These are phyloP conservation scores for Rhytidhysteron rufulum DNA, from an alignment of 2,329 filamentous ascomycete genomes.

Conservation along the genomic window DNA sequence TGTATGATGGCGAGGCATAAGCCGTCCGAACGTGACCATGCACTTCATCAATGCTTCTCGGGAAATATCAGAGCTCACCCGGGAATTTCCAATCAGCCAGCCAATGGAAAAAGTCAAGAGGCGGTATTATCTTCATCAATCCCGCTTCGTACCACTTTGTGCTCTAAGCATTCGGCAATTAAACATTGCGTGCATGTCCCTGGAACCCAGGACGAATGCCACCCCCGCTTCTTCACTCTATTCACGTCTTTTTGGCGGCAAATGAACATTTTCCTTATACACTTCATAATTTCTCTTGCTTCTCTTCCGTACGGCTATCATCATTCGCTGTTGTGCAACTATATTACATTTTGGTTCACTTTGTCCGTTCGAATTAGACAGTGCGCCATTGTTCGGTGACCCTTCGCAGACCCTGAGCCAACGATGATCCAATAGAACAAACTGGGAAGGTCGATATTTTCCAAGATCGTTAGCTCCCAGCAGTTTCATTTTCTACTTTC, in stretches of 20 bases:
- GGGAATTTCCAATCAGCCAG: conserved; percentile 12
- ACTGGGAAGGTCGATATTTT: too few species aligned
- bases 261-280: neutral
- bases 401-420: too few species aligned
- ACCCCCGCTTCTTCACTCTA: neutral
- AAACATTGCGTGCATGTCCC: conserved; percentile 6
- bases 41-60: conserved; percentile 13
- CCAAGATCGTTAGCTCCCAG: too few species aligned
- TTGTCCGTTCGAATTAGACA: too few species aligned
- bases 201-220: conserved; percentile 7
- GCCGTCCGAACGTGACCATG: conserved; percentile 7
- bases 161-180: conserved; percentile 13
- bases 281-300: neutral
- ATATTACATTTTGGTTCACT: too few species aligned
- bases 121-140: conserved; percentile 2
- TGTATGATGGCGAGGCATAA: too few species aligned
- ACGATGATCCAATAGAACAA: too few species aligned
- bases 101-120: conserved; percentile 7
- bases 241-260: neutral
- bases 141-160: conserved; percentile 7
- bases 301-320: too few species aligned
- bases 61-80: conserved; percentile 16
- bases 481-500: too few species aligned
- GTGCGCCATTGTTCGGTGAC: too few species aligned
- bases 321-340: too few species aligned